phyloP scores from a whole-genome alignment of 2,329 filamentous ascomycete species.

The Capronia americana region DNA sequence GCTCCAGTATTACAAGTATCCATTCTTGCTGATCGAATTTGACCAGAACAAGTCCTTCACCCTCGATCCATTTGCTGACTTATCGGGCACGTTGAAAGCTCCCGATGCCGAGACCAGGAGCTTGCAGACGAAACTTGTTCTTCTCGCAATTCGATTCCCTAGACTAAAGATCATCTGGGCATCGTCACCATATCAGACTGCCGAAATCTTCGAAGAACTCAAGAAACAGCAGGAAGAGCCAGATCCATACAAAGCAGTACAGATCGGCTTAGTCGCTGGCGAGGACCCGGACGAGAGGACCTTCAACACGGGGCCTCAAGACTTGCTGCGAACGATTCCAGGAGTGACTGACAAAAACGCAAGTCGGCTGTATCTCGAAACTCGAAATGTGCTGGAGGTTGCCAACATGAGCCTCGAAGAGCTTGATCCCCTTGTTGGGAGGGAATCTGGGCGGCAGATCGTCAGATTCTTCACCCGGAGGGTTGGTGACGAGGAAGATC shows the following conservation, averaged over 20 bases:
- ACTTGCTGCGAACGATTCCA: slow-evolving; percentile 85
- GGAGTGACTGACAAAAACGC: slow-evolving; percentile 83
- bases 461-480: slow-evolving; percentile 77
- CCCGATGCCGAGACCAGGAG: slow-evolving; percentile 70
- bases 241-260: slow-evolving; percentile 84
- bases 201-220: slow-evolving; percentile 92
- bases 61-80: slow-evolving; percentile 72
- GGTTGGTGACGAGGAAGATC: slow-evolving; percentile 57
- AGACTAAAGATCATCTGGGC: slow-evolving; percentile 92
- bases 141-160: slow-evolving; percentile 91
- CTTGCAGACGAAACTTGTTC: slow-evolving; percentile 87
- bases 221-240: slow-evolving; percentile 91
- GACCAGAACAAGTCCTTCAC: slow-evolving; percentile 98
- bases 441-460: slow-evolving; percentile 76
- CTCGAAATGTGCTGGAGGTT: slow-evolving; percentile 78
- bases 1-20: slow-evolving; percentile 87
- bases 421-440: slow-evolving; percentile 76
- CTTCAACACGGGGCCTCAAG: slow-evolving; percentile 85
- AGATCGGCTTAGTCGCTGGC: slow-evolving; percentile 71
- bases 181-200: slow-evolving; percentile 89
- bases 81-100: slow-evolving; percentile 69
- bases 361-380: slow-evolving; percentile 71
- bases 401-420: slow-evolving; percentile 83
- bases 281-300: slow-evolving; percentile 68
- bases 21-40: slow-evolving; percentile 96